These are phyloP conservation scores for Globisporangium cederbergense DNA, from an alignment of 352 stramenopile genomes.

Conservation along the genomic window DNA sequence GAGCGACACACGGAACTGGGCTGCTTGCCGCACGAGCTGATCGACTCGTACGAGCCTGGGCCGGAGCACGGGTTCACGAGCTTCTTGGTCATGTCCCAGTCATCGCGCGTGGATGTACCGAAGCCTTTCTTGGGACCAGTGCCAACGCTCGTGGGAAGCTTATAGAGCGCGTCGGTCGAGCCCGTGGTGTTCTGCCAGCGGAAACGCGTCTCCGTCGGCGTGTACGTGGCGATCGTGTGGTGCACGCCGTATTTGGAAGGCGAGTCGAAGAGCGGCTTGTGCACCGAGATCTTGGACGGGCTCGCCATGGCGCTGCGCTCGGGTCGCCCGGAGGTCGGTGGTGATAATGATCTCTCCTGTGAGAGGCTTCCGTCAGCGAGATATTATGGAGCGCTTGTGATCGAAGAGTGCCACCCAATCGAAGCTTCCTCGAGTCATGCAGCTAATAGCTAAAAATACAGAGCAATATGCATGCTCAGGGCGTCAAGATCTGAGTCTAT, in stretches of 20 bases:
- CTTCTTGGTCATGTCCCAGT: slow-evolving; percentile 74
- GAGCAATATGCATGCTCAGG: not conserved
- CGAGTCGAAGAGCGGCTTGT: slow-evolving; percentile 62
- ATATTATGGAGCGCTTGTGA: not conserved
- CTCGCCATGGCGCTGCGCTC: slow-evolving; percentile 5
- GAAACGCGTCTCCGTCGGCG: slow-evolving; percentile 66
- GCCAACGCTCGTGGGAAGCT: slow-evolving; percentile 58
- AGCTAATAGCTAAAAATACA: not conserved
- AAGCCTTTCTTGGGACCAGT: slow-evolving; percentile 65
- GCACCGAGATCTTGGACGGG: slow-evolving; percentile 26
- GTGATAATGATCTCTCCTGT: not conserved
- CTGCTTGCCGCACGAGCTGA: slow-evolving; percentile 58
- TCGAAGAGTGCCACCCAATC: not conserved
- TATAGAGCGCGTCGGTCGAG: slow-evolving; percentile 68
- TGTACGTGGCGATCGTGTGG: slow-evolving; percentile 63
- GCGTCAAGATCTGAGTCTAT: not conserved
- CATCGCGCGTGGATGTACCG: slow-evolving; percentile 69
- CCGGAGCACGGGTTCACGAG: slow-evolving; percentile 54
- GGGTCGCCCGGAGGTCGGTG: not conserved
- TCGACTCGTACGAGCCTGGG: slow-evolving; percentile 62
- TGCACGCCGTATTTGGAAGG: slow-evolving; percentile 73
- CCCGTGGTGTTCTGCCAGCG: slow-evolving; percentile 58
- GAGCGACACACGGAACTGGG: slow-evolving; percentile 49
- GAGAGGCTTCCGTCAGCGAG: not conserved
- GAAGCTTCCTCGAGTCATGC: not conserved